Percentiles rank a stretch among this genome's conserved stretches.
phyloP scores from a whole-genome alignment of 139 green algal species.

The Spirogloea muscicola region DNA sequence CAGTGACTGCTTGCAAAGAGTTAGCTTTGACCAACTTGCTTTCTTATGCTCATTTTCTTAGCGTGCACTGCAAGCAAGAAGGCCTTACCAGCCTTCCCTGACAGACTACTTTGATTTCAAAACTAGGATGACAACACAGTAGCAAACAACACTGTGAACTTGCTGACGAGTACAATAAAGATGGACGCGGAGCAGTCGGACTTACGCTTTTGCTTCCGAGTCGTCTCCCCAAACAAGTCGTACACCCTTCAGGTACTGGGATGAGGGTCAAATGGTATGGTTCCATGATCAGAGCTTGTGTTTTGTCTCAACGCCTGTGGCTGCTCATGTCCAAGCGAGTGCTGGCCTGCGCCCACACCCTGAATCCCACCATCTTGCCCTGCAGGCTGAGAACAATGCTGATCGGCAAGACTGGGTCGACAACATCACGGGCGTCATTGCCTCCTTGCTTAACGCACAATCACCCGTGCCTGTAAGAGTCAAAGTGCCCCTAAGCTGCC shows the following conservation, averaged over 20 bases:
- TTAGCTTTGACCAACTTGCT: neutral
- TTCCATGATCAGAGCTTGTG: neutral
- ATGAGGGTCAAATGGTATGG: neutral
- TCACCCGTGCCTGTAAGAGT: too few relatives aligned
- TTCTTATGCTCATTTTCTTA: neutral
- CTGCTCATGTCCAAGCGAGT: neutral
- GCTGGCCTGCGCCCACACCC: neutral
- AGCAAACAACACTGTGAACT: slow-evolving; percentile 62
- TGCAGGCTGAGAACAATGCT: slow-evolving; percentile 67
- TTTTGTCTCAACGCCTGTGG: neutral
- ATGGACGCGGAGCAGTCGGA: slow-evolving; percentile 64
- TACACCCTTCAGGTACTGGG: slow-evolving; percentile 57
- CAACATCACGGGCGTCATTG: slow-evolving; percentile 50
- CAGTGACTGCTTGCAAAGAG: neutral
- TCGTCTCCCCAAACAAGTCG: slow-evolving; percentile 68
- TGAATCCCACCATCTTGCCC: neutral
- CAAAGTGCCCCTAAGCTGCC: too few relatives aligned
- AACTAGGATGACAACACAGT: neutral
- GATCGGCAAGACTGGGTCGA: slow-evolving; percentile 75
- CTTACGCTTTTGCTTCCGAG: slow-evolving; percentile 69
- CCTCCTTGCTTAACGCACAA: slow-evolving; percentile 27
- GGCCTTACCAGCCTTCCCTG: neutral
- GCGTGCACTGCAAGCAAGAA: neutral
- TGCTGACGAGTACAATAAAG: slow-evolving; percentile 82
- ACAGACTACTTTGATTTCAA: neutral